Evolutionary conservation across 2,329 filamentous ascomycete genomes (phyloP).

Genomic region (Diaporthe sp.): DNA sequence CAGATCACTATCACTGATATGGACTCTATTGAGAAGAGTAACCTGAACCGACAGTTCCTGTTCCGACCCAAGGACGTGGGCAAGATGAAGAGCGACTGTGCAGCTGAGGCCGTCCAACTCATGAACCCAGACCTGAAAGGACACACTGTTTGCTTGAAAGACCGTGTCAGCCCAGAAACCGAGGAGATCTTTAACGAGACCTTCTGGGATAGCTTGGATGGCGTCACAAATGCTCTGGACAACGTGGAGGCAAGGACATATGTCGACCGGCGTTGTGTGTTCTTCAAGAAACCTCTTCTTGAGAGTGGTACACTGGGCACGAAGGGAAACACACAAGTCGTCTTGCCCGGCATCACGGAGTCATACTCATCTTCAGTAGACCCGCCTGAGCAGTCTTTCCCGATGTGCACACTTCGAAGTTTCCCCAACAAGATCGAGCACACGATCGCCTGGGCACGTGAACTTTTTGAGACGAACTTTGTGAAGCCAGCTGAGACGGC

Average conservation of each 20-base stretch:
- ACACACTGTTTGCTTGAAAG: constrained; percentile 88
- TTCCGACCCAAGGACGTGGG: constrained; percentile 96
- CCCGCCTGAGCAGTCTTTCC: constrained; percentile 97
- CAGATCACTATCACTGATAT: constrained; percentile 96
- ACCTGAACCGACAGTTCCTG: constrained; percentile 96
- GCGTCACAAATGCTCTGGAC: constrained; percentile 96
- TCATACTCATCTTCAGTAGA: constrained; percentile 96
- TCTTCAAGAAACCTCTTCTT: constrained; percentile 96
- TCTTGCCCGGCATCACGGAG: constrained; percentile 91
- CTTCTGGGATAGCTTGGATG: constrained; percentile 90
- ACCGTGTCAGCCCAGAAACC: constrained; percentile 91
- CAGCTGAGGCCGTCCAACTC: constrained; percentile 86
- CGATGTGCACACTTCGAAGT: constrained; percentile 97
- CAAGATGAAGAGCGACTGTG: constrained; percentile 95
- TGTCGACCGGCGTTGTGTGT: constrained; percentile 95
- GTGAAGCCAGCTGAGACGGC: constrained; percentile 94
- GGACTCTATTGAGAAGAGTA: constrained; percentile 99
- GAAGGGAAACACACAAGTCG: constrained; percentile 98
- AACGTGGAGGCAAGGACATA: constrained; percentile 98
- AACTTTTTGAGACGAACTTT: constrained; percentile 94
- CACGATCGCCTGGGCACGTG: constrained; percentile 97
- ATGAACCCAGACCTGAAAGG: constrained; percentile 96
- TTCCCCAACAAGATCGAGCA: constrained; percentile 99
- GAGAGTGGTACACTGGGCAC: constrained; percentile 99
- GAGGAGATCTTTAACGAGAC: constrained; percentile 94